Evolutionary conservation across 225 moss, liverwort and hornwort species (phyloP).

Genomic region (Marchantia polymorpha): DNA sequence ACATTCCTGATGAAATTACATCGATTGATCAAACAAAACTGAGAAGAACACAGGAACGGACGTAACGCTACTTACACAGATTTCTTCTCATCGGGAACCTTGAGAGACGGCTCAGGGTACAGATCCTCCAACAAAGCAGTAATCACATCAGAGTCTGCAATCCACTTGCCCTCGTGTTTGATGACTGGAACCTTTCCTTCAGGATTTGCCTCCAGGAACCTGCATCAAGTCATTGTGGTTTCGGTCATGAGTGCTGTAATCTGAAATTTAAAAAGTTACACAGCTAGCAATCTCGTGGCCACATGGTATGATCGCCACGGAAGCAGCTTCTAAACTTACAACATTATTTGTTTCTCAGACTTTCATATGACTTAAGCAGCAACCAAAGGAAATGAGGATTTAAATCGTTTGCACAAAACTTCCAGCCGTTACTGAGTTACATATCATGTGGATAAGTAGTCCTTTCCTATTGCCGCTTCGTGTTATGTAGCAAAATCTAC

Average conservation of each 20-base stretch:
- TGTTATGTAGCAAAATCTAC: not conserved
- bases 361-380: too few species aligned
- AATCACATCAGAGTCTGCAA: slow-evolving; percentile 93
- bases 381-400: too few species aligned
- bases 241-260: too few species aligned
- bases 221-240: slow-evolving; percentile 20
- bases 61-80: slow-evolving; percentile 48
- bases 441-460: too few species aligned
- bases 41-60: not conserved
- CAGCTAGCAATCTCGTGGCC: too few species aligned
- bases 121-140: slow-evolving; percentile 72
- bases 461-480: too few species aligned
- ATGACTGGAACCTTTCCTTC: slow-evolving; percentile 96
- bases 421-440: too few species aligned
- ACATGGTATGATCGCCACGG: too few species aligned
- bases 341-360: too few species aligned
- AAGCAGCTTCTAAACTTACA: too few species aligned
- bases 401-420: too few species aligned
- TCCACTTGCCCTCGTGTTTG: slow-evolving; percentile 74
- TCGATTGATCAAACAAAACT: not conserved
- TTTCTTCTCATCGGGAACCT: slow-evolving; percentile 46
- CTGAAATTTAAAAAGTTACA: too few species aligned
- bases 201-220: slow-evolving; percentile 90
- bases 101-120: slow-evolving; percentile 63
- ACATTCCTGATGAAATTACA: not conserved